These are phyloP conservation scores for Rhynchospora pubera DNA, from an alignment of 176 grass and related monocot species.

Conservation along the genomic window DNA sequence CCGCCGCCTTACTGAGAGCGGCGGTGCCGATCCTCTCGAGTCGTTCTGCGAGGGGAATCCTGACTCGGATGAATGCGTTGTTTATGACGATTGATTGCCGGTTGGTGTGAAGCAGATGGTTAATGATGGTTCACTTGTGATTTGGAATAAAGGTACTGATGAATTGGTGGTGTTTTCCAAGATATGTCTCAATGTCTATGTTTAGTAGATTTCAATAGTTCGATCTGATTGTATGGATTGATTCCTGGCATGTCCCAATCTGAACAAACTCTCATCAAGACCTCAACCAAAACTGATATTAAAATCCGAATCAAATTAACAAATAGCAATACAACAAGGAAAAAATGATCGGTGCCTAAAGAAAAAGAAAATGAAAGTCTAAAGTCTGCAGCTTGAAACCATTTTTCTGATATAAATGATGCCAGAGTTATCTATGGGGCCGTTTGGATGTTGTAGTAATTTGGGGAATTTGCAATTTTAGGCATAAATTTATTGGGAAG, in stretches of 20 bases:
- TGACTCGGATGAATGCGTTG: constrained; percentile 39
- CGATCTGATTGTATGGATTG: neutral
- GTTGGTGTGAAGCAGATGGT: neutral
- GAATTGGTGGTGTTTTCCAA: too few relatives aligned
- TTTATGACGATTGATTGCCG: constrained; percentile 39
- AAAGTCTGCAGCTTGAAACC: neutral
- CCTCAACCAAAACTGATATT: neutral
- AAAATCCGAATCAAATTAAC: neutral
- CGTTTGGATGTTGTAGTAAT: too few relatives aligned
- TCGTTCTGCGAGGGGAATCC: constrained; percentile 52
- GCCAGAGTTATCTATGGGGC: neutral
- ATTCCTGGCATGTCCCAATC: neutral
- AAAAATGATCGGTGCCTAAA: neutral
- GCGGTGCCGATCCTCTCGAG: constrained; percentile 51
- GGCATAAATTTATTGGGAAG: too few relatives aligned
- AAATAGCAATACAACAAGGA: too few relatives aligned
- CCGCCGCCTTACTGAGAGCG: constrained; percentile 36
- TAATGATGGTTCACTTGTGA: neutral
- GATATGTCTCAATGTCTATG: neutral
- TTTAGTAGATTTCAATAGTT: neutral
- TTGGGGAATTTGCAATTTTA: too few relatives aligned
- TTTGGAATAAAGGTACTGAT: neutral
- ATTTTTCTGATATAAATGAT: neutral
- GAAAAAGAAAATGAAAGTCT: neutral
- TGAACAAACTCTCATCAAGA: neutral